phyloP scores from a whole-genome alignment of 2,329 filamentous ascomycete genomes.

The Ceratocystis eucalypticola region DNA sequence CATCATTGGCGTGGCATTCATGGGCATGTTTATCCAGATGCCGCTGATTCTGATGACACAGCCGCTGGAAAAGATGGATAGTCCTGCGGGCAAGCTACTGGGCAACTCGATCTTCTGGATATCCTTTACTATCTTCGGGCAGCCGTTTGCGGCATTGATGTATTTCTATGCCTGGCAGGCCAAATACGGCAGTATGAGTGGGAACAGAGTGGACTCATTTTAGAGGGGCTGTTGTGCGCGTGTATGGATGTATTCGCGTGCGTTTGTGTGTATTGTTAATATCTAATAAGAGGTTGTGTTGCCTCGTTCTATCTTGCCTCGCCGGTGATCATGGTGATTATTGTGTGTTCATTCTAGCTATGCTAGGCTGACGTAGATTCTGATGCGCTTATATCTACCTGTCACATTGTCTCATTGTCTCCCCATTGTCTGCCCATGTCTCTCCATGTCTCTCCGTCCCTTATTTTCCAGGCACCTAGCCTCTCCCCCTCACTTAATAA shows the following conservation, averaged over 20 bases:
- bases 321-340: no score
- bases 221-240: neutral
- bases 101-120: conserved; percentile 96
- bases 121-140: conserved; percentile 87
- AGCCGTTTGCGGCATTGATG: conserved; percentile 78
- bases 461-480: no score
- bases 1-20: conserved; percentile 80
- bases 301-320: neutral
- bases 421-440: no score
- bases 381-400: no score
- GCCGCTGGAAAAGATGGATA: conserved; percentile 64
- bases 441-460: neutral
- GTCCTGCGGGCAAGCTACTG: conserved; percentile 60
- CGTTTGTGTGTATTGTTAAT: neutral
- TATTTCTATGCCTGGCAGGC: conserved; percentile 99
- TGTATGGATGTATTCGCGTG: neutral
- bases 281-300: neutral
- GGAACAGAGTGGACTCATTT: conserved; percentile 24
- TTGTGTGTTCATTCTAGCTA: no score
- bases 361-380: no score
- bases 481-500: conserved; percentile 28
- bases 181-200: conserved; percentile 78
- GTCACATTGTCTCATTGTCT: no score
- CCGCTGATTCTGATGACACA: conserved; percentile 74
- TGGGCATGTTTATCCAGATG: conserved; percentile 87